These are phyloP conservation scores for Globisporangium perplexum DNA, from an alignment of 352 stramenopile species.

Conservation along the genomic window DNA sequence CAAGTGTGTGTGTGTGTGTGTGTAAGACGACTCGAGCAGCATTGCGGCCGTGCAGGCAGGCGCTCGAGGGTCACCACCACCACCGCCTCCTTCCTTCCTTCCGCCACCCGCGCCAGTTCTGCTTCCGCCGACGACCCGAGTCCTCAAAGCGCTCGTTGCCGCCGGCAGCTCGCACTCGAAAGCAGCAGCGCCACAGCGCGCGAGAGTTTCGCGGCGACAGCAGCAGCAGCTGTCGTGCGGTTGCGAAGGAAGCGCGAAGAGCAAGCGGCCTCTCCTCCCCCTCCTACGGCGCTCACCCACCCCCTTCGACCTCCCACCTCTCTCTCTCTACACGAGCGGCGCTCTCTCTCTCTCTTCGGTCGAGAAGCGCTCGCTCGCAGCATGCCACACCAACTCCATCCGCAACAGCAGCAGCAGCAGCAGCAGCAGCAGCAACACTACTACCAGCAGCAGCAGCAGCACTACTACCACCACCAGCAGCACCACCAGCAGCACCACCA, in stretches of 20 bases:
- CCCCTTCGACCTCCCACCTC: not conserved
- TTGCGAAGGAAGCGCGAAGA: not conserved
- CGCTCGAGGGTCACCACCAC: too few species aligned
- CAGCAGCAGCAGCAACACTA: not conserved
- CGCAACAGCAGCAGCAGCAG: not conserved
- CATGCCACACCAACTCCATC: conserved; percentile 1
- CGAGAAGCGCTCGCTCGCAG: not conserved
- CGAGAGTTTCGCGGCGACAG: too few species aligned
- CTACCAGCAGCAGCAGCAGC: not conserved
- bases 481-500: not conserved
- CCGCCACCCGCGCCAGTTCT: not conserved
- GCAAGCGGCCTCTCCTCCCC: not conserved
- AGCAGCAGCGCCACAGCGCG: too few species aligned
- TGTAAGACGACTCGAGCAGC: not conserved
- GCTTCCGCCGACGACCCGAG: not conserved
- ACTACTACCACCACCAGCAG: not conserved
- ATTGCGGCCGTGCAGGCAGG: not conserved
- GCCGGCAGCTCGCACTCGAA: too few species aligned
- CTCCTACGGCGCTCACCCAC: not conserved
- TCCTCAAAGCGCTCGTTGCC: too few species aligned
- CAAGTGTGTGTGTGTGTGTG: conserved; percentile 1
- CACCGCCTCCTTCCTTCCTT: too few species aligned
- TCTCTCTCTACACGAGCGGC: not conserved
- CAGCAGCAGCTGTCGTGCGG: not conserved
- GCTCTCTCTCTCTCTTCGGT: not conserved